A percentile compares a stretch with the other conserved stretches of the same genome.
phyloP scores from a whole-genome alignment of 352 stramenopile genomes.

The Phytophthora meadii region DNA sequence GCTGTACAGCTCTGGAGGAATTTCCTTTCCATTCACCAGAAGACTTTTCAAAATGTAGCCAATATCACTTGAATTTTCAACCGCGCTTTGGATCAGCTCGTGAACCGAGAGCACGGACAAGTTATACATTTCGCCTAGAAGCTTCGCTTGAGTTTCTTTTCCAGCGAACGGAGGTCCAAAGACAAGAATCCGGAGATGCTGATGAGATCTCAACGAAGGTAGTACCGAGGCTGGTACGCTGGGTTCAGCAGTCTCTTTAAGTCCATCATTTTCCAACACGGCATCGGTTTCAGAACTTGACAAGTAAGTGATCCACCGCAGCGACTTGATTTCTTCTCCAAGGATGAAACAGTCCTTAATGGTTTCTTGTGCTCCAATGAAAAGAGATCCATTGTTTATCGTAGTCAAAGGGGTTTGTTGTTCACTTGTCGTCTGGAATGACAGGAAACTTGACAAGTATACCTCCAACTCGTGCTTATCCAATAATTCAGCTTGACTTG shows the following conservation, averaged over 20 bases:
- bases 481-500: slow-evolving; percentile 20
- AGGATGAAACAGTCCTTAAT: slow-evolving; percentile 61
- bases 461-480: slow-evolving; percentile 48
- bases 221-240: neutral
- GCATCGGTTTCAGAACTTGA: neutral
- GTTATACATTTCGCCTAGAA: slow-evolving; percentile 59
- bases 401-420: slow-evolving; percentile 20
- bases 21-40: slow-evolving; percentile 44
- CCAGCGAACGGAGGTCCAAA: slow-evolving; percentile 70
- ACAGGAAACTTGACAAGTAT: slow-evolving; percentile 52
- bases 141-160: slow-evolving; percentile 59
- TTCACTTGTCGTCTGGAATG: slow-evolving; percentile 19
- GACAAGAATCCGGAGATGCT: slow-evolving; percentile 60
- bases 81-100: slow-evolving; percentile 39
- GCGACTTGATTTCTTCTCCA: slow-evolving; percentile 69
- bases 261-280: neutral
- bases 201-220: neutral
- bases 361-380: slow-evolving; percentile 47
- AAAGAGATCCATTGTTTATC: slow-evolving; percentile 49
- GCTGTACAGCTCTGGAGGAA: slow-evolving; percentile 65
- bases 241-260: neutral
- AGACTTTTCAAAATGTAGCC: slow-evolving; percentile 33
- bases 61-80: slow-evolving; percentile 41
- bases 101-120: slow-evolving; percentile 63
- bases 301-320: slow-evolving; percentile 57